Percentiles rank a stretch among this genome's conserved stretches.
Evolutionary conservation across 192 early-diverging fungal species (phyloP).

Genomic region (Backusella parvicylindrica): DNA sequence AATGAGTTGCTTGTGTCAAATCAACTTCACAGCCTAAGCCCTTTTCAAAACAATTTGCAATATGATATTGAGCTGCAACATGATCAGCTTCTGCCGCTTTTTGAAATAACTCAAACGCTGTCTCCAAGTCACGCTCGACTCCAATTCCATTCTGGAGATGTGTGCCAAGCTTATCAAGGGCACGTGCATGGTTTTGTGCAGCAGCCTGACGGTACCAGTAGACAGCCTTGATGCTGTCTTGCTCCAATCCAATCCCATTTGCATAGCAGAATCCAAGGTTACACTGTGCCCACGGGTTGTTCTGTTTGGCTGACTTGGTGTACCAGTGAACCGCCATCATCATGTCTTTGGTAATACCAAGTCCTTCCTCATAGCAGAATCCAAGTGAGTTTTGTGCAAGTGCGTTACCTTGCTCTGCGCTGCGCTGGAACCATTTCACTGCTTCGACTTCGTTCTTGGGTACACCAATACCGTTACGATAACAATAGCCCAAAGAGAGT

Average conservation of each 20-base stretch:
- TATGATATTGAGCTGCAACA: slow-evolving; percentile 59
- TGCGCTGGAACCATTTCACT: slow-evolving; percentile 60
- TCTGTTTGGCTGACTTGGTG: slow-evolving; percentile 25
- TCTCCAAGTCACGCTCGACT: slow-evolving; percentile 37
- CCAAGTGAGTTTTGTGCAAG: slow-evolving; percentile 80
- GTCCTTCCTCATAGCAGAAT: slow-evolving; percentile 77
- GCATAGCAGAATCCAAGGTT: slow-evolving; percentile 78
- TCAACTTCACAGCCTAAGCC: slow-evolving; percentile 55
- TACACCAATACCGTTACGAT: slow-evolving; percentile 56
- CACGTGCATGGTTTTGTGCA: slow-evolving; percentile 52
- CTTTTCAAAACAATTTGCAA: slow-evolving; percentile 74
- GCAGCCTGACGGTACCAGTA: slow-evolving; percentile 58
- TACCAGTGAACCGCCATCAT: slow-evolving; percentile 37
- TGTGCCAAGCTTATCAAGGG: slow-evolving; percentile 50
- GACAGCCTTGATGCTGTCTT: slow-evolving; percentile 52
- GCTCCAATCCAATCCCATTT: slow-evolving; percentile 66
- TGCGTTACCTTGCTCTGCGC: slow-evolving; percentile 67
- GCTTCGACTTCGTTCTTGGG: slow-evolving; percentile 44
- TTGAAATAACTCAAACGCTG: slow-evolving; percentile 55
- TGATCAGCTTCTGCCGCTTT: slow-evolving; percentile 46
- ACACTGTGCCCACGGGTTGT: slow-evolving; percentile 61
- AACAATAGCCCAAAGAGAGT: slow-evolving; percentile 66
- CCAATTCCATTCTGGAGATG: slow-evolving; percentile 52
- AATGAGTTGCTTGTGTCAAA: slow-evolving; percentile 36
- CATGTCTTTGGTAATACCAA: slow-evolving; percentile 53